These are phyloP conservation scores for Paraglomus brasilianum DNA, from an alignment of 192 early-diverging fungal species.

Conservation along the genomic window DNA sequence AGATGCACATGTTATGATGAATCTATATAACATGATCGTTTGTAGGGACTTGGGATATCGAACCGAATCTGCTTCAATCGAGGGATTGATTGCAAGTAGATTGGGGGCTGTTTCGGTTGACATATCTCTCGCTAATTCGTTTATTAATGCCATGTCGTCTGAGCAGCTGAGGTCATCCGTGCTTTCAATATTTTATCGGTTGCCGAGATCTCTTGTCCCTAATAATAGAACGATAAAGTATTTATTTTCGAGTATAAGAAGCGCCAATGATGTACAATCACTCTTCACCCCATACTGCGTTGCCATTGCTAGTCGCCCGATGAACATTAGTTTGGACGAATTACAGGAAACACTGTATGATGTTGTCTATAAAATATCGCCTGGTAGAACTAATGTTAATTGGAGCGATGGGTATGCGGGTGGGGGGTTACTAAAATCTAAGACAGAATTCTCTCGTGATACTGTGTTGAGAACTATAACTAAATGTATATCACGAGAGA, in stretches of 20 bases:
- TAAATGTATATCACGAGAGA: neutral
- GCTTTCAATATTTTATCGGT: neutral
- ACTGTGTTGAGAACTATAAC: neutral
- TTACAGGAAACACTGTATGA: neutral
- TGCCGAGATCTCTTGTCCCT: constrained; percentile 4
- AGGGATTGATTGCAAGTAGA: neutral
- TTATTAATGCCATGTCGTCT: constrained; percentile 12
- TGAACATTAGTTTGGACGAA: neutral
- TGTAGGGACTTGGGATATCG: neutral
- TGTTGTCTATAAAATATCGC: neutral
- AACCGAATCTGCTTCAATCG: neutral
- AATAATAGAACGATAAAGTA: constrained; percentile 5
- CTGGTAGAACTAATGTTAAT: constrained; percentile 4
- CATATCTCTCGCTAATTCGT: constrained; percentile 13
- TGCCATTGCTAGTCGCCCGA: neutral
- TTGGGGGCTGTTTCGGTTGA: neutral
- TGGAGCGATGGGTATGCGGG: neutral
- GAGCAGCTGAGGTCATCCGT: too few relatives aligned
- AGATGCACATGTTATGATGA: constrained; percentile 5
- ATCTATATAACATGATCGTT: constrained; percentile 4
- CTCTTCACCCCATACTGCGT: neutral
- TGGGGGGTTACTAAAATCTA: neutral
- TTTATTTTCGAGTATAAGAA: constrained; percentile 23
- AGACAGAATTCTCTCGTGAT: neutral
- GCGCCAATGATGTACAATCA: neutral